Evolutionary conservation across 176 grass and related monocot genomes (phyloP).

Genomic region (Ananas comosus): DNA sequence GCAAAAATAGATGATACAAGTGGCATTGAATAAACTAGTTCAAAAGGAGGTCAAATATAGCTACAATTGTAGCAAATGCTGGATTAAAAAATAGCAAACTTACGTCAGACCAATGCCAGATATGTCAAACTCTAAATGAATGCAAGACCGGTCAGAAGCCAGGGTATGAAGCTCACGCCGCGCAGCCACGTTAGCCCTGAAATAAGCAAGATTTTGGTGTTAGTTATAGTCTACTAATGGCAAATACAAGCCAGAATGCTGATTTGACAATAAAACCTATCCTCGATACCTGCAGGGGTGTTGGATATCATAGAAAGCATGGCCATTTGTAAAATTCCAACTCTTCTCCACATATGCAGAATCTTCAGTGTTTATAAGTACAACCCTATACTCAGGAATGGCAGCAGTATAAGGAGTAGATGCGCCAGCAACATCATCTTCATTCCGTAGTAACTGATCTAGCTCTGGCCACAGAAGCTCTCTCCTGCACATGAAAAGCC

Average conservation of each 20-base stretch:
- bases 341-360: slow-evolving; percentile 1
- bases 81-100: slow-evolving; percentile 20
- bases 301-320: slow-evolving; percentile 22
- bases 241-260: neutral
- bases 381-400: slow-evolving; percentile 56
- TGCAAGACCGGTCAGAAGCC: slow-evolving; percentile 81
- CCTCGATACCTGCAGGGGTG: slow-evolving; percentile 13
- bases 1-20: no score
- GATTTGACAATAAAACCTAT: neutral
- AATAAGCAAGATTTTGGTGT: neutral
- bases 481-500: slow-evolving; percentile 48
- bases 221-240: neutral
- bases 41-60: no score
- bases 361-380: slow-evolving; percentile 8
- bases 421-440: slow-evolving; percentile 55
- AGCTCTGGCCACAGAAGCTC: slow-evolving; percentile 85
- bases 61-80: neutral
- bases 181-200: slow-evolving; percentile 13
- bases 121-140: slow-evolving; percentile 88
- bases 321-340: slow-evolving; percentile 18
- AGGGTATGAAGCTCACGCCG: slow-evolving; percentile 55
- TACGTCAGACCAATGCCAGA: slow-evolving; percentile 62
- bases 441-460: slow-evolving; percentile 65
- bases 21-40: no score
- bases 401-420: slow-evolving; percentile 80